Evolutionary conservation across 2,329 filamentous ascomycete genomes (phyloP).

Genomic region (Nannizzia gypsea): DNA sequence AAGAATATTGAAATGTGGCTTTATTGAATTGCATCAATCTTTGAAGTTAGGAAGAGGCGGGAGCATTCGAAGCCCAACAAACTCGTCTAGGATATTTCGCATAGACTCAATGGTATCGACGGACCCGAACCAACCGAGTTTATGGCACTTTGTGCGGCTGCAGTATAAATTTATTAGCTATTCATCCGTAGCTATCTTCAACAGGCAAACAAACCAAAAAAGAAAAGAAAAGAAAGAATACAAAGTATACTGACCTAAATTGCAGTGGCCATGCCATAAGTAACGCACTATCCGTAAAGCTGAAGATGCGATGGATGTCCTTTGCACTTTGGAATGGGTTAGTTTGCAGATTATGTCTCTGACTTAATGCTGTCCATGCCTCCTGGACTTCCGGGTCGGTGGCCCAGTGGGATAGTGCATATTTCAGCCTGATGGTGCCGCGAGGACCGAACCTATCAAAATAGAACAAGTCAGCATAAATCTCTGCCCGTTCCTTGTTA

Average conservation of each 20-base stretch:
- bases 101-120: conserved; percentile 37
- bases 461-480: not conserved
- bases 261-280: conserved; percentile 20
- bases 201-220: not conserved
- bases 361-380: conserved; percentile 37
- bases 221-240: not conserved
- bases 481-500: not conserved
- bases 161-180: conserved; percentile 4
- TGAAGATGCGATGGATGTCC: conserved; percentile 37
- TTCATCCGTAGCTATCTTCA: not conserved
- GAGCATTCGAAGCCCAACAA: conserved; percentile 35
- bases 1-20: not conserved
- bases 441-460: conserved; percentile 33
- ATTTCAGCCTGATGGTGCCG: conserved; percentile 28
- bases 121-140: conserved; percentile 37
- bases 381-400: conserved; percentile 32
- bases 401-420: conserved; percentile 38
- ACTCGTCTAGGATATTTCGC: conserved; percentile 31
- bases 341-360: conserved; percentile 30
- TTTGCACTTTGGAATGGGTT: conserved; percentile 27
- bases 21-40: not conserved
- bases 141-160: conserved; percentile 36
- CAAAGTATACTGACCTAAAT: conserved; percentile 18
- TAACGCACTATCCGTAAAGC: conserved; percentile 35
- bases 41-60: conserved; percentile 17